These are phyloP conservation scores for Forsythia viridissima DNA, from an alignment of 257 asterid species.

Conservation along the genomic window DNA sequence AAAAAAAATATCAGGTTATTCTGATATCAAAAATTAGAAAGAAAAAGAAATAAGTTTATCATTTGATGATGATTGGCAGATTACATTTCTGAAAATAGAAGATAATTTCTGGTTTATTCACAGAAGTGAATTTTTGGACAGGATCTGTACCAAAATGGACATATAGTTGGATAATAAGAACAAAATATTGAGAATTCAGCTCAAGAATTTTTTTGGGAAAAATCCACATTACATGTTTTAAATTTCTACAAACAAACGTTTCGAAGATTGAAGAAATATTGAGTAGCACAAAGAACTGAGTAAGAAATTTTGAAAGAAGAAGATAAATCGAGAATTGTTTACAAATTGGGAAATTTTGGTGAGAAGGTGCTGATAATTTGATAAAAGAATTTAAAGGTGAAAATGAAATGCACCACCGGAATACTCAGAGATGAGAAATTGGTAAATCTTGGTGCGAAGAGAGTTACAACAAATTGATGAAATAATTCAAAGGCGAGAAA, in stretches of 20 bases:
- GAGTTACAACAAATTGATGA: slow-evolving; percentile 21
- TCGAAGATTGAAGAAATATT: background rate
- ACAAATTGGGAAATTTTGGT: slow-evolving; percentile 14
- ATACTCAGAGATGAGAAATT: slow-evolving; percentile 7
- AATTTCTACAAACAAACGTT: background rate
- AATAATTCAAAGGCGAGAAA: slow-evolving; percentile 14
- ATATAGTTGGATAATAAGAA: slow-evolving; percentile 1
- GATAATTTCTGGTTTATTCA: background rate
- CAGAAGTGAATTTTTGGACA: background rate
- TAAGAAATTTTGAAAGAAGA: background rate
- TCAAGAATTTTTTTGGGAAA: slow-evolving; percentile 2
- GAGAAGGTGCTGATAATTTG: slow-evolving; percentile 22
- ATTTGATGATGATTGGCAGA: background rate
- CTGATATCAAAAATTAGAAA: background rate
- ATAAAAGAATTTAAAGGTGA: slow-evolving; percentile 20
- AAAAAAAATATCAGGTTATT: background rate
- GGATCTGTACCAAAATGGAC: background rate
- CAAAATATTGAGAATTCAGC: background rate
- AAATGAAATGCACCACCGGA: background rate
- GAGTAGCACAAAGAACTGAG: background rate
- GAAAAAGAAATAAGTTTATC: background rate
- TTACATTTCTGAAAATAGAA: background rate
- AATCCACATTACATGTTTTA: background rate
- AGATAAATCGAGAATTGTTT: background rate
- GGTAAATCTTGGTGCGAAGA: slow-evolving; percentile 21